Percentiles rank a stretch among this genome's conserved stretches.
Conservation (phyloP, 2,329 filamentous ascomycete genomes). For the Endoconidiophora polonica region DNA sequence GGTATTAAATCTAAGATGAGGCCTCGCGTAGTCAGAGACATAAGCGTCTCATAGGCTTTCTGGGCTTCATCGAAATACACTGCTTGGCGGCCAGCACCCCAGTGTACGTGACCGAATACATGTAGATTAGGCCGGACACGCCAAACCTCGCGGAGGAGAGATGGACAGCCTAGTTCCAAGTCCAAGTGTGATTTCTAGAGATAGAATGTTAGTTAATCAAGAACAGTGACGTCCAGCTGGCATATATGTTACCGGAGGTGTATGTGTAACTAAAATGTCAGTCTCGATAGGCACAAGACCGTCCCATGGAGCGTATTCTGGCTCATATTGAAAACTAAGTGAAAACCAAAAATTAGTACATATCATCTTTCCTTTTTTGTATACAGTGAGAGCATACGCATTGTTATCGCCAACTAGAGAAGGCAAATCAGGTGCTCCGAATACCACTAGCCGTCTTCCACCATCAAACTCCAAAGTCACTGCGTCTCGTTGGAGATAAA, state of each 20-base stretch:
- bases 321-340: slow-evolving; percentile 33
- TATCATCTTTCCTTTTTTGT: slow-evolving; percentile 28
- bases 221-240: not conserved
- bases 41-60: slow-evolving; percentile 50
- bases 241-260: slow-evolving; percentile 41
- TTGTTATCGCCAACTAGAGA: slow-evolving; percentile 35
- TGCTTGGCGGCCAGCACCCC: slow-evolving; percentile 50
- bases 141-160: slow-evolving; percentile 56
- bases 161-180: slow-evolving; percentile 51
- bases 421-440: slow-evolving; percentile 69
- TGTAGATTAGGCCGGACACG: slow-evolving; percentile 59
- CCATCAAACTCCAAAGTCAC: slow-evolving; percentile 44
- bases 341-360: not conserved
- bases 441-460: slow-evolving; percentile 49
- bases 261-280: slow-evolving; percentile 69
- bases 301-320: slow-evolving; percentile 39
- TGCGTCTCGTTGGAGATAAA: slow-evolving; percentile 53
- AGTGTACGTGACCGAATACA: slow-evolving; percentile 76
- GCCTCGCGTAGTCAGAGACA: slow-evolving; percentile 27
- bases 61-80: slow-evolving; percentile 64
- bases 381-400: slow-evolving; percentile 3
- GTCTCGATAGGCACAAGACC: slow-evolving; percentile 52
- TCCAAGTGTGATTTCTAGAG: slow-evolving; percentile 48
- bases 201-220: slow-evolving; percentile 1
- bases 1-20: slow-evolving; percentile 30